Base-by-base conservation (phyloP, 352 stramenopile species). In the Sclerospora graminicola region DNA sequence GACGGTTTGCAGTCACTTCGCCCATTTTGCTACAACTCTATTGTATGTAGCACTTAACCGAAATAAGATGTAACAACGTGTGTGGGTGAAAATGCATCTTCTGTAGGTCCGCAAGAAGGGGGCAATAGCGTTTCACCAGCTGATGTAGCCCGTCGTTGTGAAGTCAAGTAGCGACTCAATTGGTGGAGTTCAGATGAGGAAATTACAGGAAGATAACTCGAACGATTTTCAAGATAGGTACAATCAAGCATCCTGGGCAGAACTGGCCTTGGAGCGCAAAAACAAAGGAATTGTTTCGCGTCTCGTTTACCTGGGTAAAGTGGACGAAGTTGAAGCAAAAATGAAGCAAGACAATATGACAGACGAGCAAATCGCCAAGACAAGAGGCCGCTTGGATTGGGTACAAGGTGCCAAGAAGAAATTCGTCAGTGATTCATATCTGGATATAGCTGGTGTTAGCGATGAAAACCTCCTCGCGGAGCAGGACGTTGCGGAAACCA, bases 121-220 rank as follows among this genome's bases (percentile, higher is more conserved):
- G 40, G 37, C 26, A 21, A 7, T 29, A 23, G 37, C 37, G 5
- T 42, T 2, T 24, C 35, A 29, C 15, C 8, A 18, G 31, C 31
- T 32, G 34, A 9, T 14, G 10, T 4, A 40, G 33, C 33, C 14
- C 1, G 7, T 16, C 8, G 5, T 8, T 27, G 33, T 26, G 6
- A 26, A 40, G 51, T 66, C 32, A 51, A 63, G 41, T 87, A 74
- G 77, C 47, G 59, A 20, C 45, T 87, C 15, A 66, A 45, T 21
- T n/a, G n/a, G n/a, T n/a, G n/a, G n/a, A n/a, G 66, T 30, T 48
- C 59, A 1, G 74, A 87, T 0, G 58, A 84, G 2, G 65, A 79
- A 81, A 21, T 37, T 87, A 9, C 69, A 74, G 15, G 63, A 70
- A 45, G 67, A 84, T 42, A 68, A 66, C 23, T 57, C 62, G 0